Evolutionary conservation across 2,329 filamentous ascomycete species (phyloP).

Genomic region (Helminthosporium solani): DNA sequence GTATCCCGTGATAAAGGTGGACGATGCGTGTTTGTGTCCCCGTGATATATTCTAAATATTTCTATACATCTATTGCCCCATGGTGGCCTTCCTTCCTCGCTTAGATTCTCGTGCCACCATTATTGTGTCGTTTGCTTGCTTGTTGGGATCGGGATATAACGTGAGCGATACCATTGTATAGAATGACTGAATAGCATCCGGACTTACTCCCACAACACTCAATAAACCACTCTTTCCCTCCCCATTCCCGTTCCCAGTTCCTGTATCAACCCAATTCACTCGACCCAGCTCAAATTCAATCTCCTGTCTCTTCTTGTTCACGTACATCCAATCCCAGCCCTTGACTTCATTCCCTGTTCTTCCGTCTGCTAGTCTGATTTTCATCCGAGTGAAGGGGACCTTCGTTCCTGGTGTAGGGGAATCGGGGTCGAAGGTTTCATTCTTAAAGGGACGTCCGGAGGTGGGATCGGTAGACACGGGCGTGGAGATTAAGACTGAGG

Average conservation of each 20-base stretch:
- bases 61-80: no score
- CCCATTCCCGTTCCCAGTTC: background rate
- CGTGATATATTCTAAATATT: slow-evolving; percentile 32
- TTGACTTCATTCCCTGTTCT: slow-evolving; percentile 22
- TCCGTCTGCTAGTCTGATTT: slow-evolving; percentile 19
- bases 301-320: slow-evolving; percentile 43
- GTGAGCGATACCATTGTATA: slow-evolving; percentile 42
- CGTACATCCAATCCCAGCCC: slow-evolving; percentile 24
- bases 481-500: slow-evolving; percentile 55
- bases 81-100: no score
- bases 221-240: slow-evolving; percentile 17
- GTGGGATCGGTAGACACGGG: slow-evolving; percentile 48
- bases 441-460: slow-evolving; percentile 36
- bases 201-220: slow-evolving; percentile 33
- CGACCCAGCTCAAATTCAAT: slow-evolving; percentile 12
- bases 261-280: background rate
- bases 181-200: slow-evolving; percentile 36
- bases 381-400: slow-evolving; percentile 23
- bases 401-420: slow-evolving; percentile 4
- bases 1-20: slow-evolving; percentile 48
- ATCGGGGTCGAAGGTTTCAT: slow-evolving; percentile 15
- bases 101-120: background rate
- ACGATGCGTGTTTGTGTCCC: slow-evolving; percentile 51
- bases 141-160: slow-evolving; percentile 38
- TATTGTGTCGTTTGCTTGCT: background rate